Evolutionary conservation across 2,329 filamentous ascomycete species (phyloP).

Genomic region (Dactylellina cionopaga): DNA sequence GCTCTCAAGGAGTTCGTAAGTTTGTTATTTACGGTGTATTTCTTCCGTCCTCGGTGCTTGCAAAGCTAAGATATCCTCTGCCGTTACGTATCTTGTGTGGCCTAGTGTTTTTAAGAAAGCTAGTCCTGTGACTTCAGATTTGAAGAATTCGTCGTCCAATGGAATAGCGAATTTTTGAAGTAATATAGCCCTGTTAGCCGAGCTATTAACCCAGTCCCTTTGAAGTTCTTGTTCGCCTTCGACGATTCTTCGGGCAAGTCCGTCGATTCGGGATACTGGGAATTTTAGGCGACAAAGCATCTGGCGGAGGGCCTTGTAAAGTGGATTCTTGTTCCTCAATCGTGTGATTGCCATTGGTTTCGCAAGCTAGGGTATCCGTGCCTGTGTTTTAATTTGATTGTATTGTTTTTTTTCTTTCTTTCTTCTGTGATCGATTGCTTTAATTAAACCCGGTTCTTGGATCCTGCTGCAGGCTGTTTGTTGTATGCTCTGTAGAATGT

Average conservation of each 20-base stretch:
- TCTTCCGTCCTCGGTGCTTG: not conserved
- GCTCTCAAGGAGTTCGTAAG: too few species aligned
- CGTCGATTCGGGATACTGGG: not conserved
- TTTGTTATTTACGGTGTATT: too few species aligned
- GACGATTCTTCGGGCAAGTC: not conserved
- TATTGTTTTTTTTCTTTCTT: too few species aligned
- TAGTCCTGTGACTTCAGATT: not conserved
- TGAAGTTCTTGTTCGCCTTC: not conserved
- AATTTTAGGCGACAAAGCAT: not conserved
- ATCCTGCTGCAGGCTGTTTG: too few species aligned
- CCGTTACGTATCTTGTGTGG: not conserved
- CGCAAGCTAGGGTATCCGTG: too few species aligned
- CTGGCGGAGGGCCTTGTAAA: not conserved
- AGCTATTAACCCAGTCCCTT: not conserved
- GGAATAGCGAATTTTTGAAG: conserved; percentile 1
- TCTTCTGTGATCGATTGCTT: too few species aligned
- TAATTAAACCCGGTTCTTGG: too few species aligned
- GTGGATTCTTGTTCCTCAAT: not conserved
- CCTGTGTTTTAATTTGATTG: too few species aligned
- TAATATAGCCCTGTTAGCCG: not conserved
- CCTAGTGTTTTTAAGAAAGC: not conserved
- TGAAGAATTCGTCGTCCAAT: not conserved
- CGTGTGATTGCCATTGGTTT: not conserved
- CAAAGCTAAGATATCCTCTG: not conserved
- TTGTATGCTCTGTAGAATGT: too few species aligned